Evolutionary conservation across 2,329 filamentous ascomycete genomes (phyloP).

Genomic region (Ilyonectria sp.): DNA sequence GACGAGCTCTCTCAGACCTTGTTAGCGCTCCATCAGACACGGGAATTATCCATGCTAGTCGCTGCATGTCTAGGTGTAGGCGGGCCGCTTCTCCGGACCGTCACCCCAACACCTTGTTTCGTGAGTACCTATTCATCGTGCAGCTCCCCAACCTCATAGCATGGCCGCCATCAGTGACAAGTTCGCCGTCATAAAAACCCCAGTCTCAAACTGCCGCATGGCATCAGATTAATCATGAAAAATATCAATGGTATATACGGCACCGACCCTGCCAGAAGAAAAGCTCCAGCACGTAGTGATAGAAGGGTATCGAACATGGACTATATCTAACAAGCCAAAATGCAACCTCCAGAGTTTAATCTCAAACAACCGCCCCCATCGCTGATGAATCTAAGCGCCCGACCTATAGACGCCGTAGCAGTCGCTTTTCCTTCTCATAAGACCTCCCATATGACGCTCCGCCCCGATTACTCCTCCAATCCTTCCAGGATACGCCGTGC

Average conservation of each 20-base stretch:
- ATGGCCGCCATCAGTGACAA: not conserved
- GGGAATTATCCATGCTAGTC: not conserved
- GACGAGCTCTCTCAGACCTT: slow-evolving; percentile 3
- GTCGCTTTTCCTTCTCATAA: slow-evolving; percentile 23
- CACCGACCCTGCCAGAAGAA: not conserved
- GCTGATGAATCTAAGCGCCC: slow-evolving; percentile 36
- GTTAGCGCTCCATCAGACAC: not conserved
- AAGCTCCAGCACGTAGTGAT: slow-evolving; percentile 10
- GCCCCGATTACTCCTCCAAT: slow-evolving; percentile 60
- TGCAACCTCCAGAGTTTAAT: slow-evolving; percentile 44
- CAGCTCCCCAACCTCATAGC: not conserved
- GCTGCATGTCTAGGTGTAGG: not conserved
- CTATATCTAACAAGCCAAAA: slow-evolving; percentile 43
- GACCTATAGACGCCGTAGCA: slow-evolving; percentile 33
- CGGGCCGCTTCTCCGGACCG: not conserved
- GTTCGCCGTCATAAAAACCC: not conserved
- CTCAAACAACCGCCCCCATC: slow-evolving; percentile 34
- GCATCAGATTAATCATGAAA: not conserved
- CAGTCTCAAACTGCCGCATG: no score
- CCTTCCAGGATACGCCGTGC: slow-evolving; percentile 83
- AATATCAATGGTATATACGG: not conserved
- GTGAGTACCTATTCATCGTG: not conserved
- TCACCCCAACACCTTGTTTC: not conserved
- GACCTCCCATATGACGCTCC: slow-evolving; percentile 21
- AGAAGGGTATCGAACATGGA: slow-evolving; percentile 50